Base-by-base conservation (phyloP, 192 early-diverging fungal species). In the Martensiomyces pterosporus region DNA sequence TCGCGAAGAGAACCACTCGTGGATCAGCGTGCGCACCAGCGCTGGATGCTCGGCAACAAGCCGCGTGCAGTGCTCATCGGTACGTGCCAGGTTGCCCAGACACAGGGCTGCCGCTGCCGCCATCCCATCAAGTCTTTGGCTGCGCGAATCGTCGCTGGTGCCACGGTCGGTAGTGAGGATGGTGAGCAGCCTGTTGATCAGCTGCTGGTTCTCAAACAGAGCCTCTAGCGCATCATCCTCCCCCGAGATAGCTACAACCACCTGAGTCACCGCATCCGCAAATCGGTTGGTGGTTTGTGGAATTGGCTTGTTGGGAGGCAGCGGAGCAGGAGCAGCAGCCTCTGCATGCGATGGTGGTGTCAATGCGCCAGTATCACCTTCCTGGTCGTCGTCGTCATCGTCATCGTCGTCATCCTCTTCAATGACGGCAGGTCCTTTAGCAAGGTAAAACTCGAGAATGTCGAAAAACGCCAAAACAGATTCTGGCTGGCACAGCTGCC, bases 51-150 rank as follows among this genome's bases (percentile, higher is more conserved):
- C 60, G n/a, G 70, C 62, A 2, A 83, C 83, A 39, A 88, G 59
- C 26, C 64, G 70, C 43, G 63, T 52, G 57, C 86, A 88, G 52
- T 86, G 77, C 6, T 50, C 57, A 54, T 88, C 86, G 44, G 77
- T 81, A 47, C 86, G 68, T 27, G 86, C 86, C 38, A 88, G 58
- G 43, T 88, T 88, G 32, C 85, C 86, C 37, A 88, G 44, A 14
- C 77, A 81, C 46, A 85, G 75, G 1, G 78, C 80, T 1, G 85
- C 83, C 3, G 65, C 60, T 0, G 71, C 57, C 2, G 62, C 68
- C 68, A 65, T 51, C 10, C 38, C 45, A 19, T 53, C 52, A n/a
- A 45, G 8, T 10, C 34, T 13, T 44, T 38, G 43, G 15, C 12
- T 46, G 9, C 42, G 39, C 4, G 44, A 24, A 13, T 33, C 50